These are phyloP conservation scores for Talaromyces sp. DNA, from an alignment of 2,329 filamentous ascomycete species.

Conservation along the genomic window DNA sequence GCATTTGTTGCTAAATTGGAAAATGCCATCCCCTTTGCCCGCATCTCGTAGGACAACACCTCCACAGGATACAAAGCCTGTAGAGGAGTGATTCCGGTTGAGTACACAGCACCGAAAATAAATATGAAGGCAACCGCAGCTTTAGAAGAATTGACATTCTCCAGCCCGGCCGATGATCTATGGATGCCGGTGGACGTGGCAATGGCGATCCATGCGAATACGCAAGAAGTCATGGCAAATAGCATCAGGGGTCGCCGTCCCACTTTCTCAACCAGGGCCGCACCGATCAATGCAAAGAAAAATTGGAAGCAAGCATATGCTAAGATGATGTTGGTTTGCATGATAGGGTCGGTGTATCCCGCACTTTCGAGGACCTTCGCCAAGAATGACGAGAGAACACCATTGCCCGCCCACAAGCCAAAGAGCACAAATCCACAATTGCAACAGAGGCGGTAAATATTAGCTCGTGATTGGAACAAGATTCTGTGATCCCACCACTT, in stretches of 20 bases:
- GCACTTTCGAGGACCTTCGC: conserved; percentile 35
- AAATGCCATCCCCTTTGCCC: conserved; percentile 10
- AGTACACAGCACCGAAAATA: conserved; percentile 37
- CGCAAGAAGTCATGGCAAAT: conserved; percentile 1
- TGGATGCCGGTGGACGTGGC: too few species aligned
- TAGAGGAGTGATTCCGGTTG: conserved; percentile 34
- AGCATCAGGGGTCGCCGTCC: conserved; percentile 25
- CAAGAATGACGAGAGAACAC: conserved; percentile 31
- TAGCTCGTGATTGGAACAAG: conserved; percentile 3
- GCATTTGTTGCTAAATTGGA: neutral
- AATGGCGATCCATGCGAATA: conserved; percentile 4
- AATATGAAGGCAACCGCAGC: conserved; percentile 40
- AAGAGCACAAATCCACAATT: conserved; percentile 16
- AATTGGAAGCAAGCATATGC: conserved; percentile 37
- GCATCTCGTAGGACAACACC: conserved; percentile 6
- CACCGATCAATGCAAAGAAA: conserved; percentile 24
- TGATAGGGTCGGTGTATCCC: conserved; percentile 30
- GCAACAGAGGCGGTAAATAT: conserved; percentile 3
- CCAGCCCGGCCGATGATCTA: conserved; percentile 9
- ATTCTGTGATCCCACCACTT: conserved; percentile 5
- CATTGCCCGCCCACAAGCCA: conserved; percentile 37
- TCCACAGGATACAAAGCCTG: conserved; percentile 14
- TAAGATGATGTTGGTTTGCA: conserved; percentile 43
- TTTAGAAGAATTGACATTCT: too few species aligned
- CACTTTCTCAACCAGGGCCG: conserved; percentile 27